Evolutionary conservation across 257 asterid genomes (phyloP).

Genomic region (Solanum ahanhuiri): DNA sequence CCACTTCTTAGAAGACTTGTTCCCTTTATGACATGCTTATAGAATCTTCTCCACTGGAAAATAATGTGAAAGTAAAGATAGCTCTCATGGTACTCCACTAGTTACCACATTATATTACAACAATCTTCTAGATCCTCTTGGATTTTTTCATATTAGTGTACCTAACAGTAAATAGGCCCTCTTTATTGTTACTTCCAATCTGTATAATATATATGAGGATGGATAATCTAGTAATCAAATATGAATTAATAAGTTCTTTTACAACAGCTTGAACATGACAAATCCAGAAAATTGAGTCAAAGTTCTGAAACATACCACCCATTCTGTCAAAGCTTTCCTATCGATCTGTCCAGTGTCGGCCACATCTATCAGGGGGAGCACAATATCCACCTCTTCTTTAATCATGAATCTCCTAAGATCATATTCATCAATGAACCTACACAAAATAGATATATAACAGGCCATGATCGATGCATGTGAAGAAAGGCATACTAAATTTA

Average conservation of each 20-base stretch:
- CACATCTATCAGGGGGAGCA: slow-evolving; percentile 60
- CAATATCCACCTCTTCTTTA: slow-evolving; percentile 72
- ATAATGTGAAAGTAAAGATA: not conserved
- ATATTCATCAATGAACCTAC: slow-evolving; percentile 53
- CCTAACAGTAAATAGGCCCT: not conserved
- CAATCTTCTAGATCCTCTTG: too few relatives aligned
- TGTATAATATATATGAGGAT: not conserved
- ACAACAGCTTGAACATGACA: not conserved
- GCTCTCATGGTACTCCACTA: not conserved
- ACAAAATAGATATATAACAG: not conserved
- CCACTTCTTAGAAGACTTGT: not conserved
- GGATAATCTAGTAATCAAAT: not conserved
- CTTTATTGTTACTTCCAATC: not conserved
- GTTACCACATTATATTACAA: too few relatives aligned
- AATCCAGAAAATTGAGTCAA: not conserved
- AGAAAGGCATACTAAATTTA: not conserved
- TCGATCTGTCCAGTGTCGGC: slow-evolving; percentile 58
- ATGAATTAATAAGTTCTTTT: not conserved
- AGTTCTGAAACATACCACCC: slow-evolving; percentile 52
- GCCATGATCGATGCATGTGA: not conserved
- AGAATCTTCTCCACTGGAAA: not conserved
- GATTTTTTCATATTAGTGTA: not conserved
- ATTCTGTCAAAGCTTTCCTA: slow-evolving; percentile 47
- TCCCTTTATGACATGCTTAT: not conserved
- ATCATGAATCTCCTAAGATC: slow-evolving; percentile 75